phyloP scores from a whole-genome alignment of 2,329 filamentous ascomycete genomes.

The Hymenoscyphus albidus region DNA sequence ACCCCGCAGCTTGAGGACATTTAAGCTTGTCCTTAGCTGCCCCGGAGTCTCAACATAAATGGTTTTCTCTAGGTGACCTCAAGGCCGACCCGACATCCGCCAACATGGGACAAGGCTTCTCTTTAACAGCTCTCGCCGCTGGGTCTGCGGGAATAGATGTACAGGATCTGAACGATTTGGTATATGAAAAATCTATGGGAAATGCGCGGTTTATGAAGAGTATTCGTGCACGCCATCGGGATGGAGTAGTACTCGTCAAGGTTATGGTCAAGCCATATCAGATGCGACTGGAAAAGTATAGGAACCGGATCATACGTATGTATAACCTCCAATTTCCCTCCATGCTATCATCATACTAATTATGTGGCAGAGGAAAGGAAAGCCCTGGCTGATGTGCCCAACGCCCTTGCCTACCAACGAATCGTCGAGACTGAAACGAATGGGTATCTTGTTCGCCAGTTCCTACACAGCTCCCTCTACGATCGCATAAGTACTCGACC shows the following conservation, averaged over 20 bases:
- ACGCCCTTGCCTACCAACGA: constrained; percentile 85
- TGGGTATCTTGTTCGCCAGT: constrained; percentile 91
- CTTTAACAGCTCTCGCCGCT: constrained; percentile 83
- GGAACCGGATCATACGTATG: constrained; percentile 70
- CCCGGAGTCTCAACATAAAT: constrained; percentile 20
- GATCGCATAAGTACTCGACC: constrained; percentile 94
- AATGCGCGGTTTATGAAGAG: constrained; percentile 96
- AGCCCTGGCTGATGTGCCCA: constrained; percentile 76
- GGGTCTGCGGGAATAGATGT: constrained; percentile 92
- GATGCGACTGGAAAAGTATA: constrained; percentile 76
- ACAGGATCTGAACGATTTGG: constrained; percentile 82
- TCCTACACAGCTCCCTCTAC: constrained; percentile 93
- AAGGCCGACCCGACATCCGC: constrained; percentile 11
- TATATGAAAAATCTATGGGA: constrained; percentile 89
- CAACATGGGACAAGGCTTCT: constrained; percentile 94
- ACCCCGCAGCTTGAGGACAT: constrained; percentile 26
- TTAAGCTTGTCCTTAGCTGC: constrained; percentile 22
- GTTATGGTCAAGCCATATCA: constrained; percentile 90
- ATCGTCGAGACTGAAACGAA: constrained; percentile 88
- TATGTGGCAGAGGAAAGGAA: constrained; percentile 67
- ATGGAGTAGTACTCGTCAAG: constrained; percentile 91
- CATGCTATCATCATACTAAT: not conserved
- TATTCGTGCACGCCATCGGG: constrained; percentile 82
- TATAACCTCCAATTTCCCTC: constrained; percentile 14
- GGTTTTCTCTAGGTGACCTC: constrained; percentile 30